Evolutionary conservation across 1,139 yeast genomes (phyloP).

Genomic region (Yamadazyma friedrichii): DNA sequence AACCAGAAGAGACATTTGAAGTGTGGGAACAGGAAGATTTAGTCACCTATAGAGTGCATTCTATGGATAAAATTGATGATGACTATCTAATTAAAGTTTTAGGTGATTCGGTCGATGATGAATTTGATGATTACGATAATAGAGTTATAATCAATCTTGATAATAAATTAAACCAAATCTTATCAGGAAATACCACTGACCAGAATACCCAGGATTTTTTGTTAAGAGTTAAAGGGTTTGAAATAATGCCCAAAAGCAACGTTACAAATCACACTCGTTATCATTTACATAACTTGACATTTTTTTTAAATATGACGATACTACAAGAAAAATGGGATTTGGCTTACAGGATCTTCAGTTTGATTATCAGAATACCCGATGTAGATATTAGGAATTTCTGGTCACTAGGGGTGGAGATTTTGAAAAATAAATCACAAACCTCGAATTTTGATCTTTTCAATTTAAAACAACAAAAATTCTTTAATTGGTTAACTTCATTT

Average conservation of each 20-base stretch:
- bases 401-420: slow-evolving; percentile 53
- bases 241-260: slow-evolving; percentile 22
- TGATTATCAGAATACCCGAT: slow-evolving; percentile 45
- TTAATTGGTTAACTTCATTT: slow-evolving; percentile 34
- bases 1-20: slow-evolving; percentile 36
- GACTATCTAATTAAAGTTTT: slow-evolving; percentile 4
- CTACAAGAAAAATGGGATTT: slow-evolving; percentile 50
- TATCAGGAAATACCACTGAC: slow-evolving; percentile 18
- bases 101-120: slow-evolving; percentile 3
- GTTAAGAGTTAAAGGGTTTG: slow-evolving; percentile 29
- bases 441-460: slow-evolving; percentile 13
- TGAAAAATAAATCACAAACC: slow-evolving; percentile 15
- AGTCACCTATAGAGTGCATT: slow-evolving; percentile 13
- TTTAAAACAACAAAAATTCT: slow-evolving; percentile 28
- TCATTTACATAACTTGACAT: slow-evolving; percentile 32
- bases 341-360: slow-evolving; percentile 52
- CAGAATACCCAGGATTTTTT: too few relatives aligned
- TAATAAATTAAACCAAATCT: slow-evolving; percentile 15
- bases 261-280: slow-evolving; percentile 14
- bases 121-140: slow-evolving; percentile 6
- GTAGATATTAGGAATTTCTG: slow-evolving; percentile 56
- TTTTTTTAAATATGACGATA: slow-evolving; percentile 37
- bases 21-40: slow-evolving; percentile 30
- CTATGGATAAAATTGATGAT: slow-evolving; percentile 11
- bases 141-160: slow-evolving; percentile 10